Conservation (phyloP, 371 early-diverging fungal species). For the Mucor lusitanicus region DNA sequence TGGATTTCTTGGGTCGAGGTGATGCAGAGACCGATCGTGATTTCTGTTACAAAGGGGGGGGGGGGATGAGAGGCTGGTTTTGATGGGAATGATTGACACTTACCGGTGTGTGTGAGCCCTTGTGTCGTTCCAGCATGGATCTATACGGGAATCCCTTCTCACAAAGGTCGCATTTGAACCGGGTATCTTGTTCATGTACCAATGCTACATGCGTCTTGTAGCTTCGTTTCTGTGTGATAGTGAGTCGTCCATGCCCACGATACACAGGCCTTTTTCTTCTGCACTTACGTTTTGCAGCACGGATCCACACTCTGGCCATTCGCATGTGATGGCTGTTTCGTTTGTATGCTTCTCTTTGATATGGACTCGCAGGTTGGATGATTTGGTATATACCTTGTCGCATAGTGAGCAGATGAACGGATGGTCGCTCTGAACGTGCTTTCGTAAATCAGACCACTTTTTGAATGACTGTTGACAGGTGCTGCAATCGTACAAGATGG, state of each 20-base stretch:
- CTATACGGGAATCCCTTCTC: conserved; percentile 54
- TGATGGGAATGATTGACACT: not conserved
- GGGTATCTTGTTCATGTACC: conserved; percentile 38
- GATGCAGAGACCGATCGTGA: not conserved
- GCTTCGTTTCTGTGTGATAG: conserved; percentile 22
- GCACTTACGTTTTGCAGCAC: conserved; percentile 35
- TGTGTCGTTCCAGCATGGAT: conserved; percentile 56
- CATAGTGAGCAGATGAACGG: conserved; percentile 54
- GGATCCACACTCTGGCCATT: conserved; percentile 50
- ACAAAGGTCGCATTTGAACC: conserved; percentile 55
- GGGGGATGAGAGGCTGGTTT: not conserved
- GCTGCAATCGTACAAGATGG: conserved; percentile 57
- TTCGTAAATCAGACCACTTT: conserved; percentile 66
- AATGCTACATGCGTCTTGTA: conserved; percentile 41
- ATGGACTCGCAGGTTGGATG: conserved; percentile 41
- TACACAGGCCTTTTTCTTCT: not conserved
- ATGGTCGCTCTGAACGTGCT: conserved; percentile 56
- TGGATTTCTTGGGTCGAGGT: conserved; percentile 15
- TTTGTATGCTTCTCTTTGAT: conserved; percentile 40
- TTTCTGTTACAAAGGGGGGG: not conserved
- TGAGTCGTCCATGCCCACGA: not conserved
- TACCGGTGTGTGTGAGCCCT: conserved; percentile 29
- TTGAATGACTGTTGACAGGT: conserved; percentile 49
- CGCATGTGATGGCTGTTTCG: conserved; percentile 33
- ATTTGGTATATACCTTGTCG: conserved; percentile 44